phyloP scores from a whole-genome alignment of 495 filamentous ascomycete species.

The Elaphomyces granulatus region DNA sequence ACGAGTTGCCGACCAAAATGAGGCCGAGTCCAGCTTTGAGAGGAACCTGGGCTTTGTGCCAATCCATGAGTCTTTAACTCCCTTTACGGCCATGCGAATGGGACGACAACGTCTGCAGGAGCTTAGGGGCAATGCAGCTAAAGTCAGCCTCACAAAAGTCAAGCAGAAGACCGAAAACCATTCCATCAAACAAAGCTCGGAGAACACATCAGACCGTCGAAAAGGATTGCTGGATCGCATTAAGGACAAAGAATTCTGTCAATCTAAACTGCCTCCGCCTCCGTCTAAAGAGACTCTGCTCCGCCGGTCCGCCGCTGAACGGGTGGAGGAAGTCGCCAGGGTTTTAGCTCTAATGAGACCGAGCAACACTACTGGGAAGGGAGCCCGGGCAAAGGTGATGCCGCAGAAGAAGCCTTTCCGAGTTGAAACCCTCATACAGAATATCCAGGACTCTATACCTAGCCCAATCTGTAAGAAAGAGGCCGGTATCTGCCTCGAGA shows the following conservation, averaged over 20 bases:
- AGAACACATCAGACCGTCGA: slow-evolving; percentile 22
- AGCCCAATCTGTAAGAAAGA: slow-evolving; percentile 28
- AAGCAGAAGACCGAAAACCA: slow-evolving; percentile 11
- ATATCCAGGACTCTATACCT: slow-evolving; percentile 27
- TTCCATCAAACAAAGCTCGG: slow-evolving; percentile 10
- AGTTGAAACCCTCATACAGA: slow-evolving; percentile 25
- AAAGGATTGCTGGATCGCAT: slow-evolving; percentile 31
- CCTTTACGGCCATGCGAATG: slow-evolving; percentile 28
- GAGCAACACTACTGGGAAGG: slow-evolving; percentile 15
- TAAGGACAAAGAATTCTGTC: slow-evolving; percentile 29
- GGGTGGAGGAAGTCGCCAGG: slow-evolving; percentile 28
- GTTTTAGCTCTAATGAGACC: slow-evolving; percentile 28
- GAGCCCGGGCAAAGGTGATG: slow-evolving; percentile 21
- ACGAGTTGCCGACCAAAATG: background rate
- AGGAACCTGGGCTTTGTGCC: slow-evolving; percentile 22
- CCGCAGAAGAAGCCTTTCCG: slow-evolving; percentile 28
- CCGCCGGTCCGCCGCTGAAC: slow-evolving; percentile 25
- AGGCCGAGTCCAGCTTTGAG: slow-evolving; percentile 13
- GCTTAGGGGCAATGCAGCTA: slow-evolving; percentile 28
- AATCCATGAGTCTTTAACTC: slow-evolving; percentile 30
- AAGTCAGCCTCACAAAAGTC: slow-evolving; percentile 25
- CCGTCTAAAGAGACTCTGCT: slow-evolving; percentile 29
- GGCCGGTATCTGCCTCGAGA: slow-evolving; percentile 29
- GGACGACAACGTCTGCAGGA: slow-evolving; percentile 35
- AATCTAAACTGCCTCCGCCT: slow-evolving; percentile 30